Evolutionary conservation across 2,329 filamentous ascomycete genomes (phyloP).

Genomic region (Botryotinia calthae): DNA sequence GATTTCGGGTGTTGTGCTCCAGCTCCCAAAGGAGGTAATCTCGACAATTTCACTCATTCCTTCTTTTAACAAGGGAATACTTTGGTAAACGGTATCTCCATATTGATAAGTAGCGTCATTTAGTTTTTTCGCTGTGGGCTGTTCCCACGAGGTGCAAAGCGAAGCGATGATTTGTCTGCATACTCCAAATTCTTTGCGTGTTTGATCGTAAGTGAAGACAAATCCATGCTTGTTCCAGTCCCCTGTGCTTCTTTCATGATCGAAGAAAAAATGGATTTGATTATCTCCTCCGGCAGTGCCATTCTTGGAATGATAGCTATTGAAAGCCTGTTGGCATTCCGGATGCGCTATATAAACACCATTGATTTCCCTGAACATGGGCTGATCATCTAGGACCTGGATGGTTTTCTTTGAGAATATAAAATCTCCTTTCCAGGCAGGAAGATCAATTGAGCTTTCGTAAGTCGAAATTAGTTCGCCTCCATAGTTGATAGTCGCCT

Average conservation of each 20-base stretch:
- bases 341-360: slow-evolving; percentile 52
- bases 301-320: slow-evolving; percentile 48
- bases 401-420: neutral
- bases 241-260: slow-evolving; percentile 49
- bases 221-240: slow-evolving; percentile 50
- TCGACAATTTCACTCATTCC: neutral
- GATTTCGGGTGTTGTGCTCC: neutral
- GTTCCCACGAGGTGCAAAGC: neutral
- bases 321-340: slow-evolving; percentile 56
- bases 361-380: slow-evolving; percentile 35
- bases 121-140: neutral
- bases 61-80: neutral
- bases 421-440: neutral
- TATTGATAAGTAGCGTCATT: neutral
- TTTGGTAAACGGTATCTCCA: neutral
- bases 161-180: neutral
- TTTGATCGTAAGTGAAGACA: slow-evolving; percentile 49
- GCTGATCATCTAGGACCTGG: neutral
- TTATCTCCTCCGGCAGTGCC: neutral
- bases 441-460: neutral
- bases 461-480: slow-evolving; percentile 28
- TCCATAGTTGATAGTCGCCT: slow-evolving; percentile 42
- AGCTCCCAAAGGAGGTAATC: neutral
- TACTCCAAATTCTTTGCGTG: neutral
- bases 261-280: slow-evolving; percentile 55